phyloP scores from a whole-genome alignment of 306 rosid genomes.

The Echinosophora koreensis region DNA sequence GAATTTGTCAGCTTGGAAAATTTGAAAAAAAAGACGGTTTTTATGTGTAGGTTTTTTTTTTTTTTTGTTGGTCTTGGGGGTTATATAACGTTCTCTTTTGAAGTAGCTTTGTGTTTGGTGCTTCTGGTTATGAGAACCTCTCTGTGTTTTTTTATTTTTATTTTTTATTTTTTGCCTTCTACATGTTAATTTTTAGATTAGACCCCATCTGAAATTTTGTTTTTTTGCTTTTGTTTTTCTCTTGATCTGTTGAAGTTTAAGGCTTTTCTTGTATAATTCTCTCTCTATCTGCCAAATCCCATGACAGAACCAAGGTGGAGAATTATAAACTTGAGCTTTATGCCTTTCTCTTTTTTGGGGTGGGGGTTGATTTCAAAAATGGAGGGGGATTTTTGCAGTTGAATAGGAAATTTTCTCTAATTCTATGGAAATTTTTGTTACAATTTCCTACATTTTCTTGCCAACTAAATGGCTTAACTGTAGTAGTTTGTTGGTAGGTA shows the following conservation, averaged over 20 bases:
- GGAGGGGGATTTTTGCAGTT: not conserved
- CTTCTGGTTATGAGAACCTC: constrained; percentile 30
- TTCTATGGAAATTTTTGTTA: constrained; percentile 33
- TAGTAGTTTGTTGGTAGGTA: constrained; percentile 76
- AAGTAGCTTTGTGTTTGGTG: constrained; percentile 21
- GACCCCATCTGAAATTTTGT: not conserved
- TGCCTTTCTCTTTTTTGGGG: not conserved
- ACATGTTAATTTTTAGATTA: constrained; percentile 34
- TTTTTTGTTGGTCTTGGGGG: not conserved
- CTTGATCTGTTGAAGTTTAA: constrained; percentile 49
- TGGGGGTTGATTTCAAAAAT: not conserved
- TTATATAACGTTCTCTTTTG: not conserved
- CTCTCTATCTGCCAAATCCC: not conserved
- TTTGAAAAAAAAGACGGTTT: not conserved
- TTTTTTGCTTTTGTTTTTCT: not conserved
- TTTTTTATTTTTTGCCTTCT: constrained; percentile 1
- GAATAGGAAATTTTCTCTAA: constrained; percentile 23
- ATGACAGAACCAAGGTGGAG: constrained; percentile 23
- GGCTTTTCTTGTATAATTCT: constrained; percentile 40
- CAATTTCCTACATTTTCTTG: constrained; percentile 48
- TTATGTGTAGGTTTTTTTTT: not conserved
- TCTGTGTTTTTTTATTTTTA: not conserved
- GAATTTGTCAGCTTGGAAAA: constrained; percentile 38
- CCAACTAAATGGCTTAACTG: constrained; percentile 45
- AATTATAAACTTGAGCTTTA: constrained; percentile 31